Base-by-base conservation (phyloP, 1,284 basidiomycete species). In the Leccinum proliferum region DNA sequence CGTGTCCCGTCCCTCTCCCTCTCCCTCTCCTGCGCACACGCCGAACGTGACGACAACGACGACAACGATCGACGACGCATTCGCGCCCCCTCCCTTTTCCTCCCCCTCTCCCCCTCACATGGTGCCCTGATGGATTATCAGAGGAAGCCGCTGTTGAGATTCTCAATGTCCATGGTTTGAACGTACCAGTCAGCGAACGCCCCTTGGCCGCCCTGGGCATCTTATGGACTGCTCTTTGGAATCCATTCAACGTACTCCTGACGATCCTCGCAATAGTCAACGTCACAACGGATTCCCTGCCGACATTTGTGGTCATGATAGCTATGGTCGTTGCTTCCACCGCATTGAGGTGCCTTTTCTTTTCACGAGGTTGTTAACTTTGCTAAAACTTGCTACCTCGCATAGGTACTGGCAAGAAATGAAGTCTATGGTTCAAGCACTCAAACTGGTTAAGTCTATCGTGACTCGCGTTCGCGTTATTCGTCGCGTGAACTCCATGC, bases 291-390 rank as follows among this genome's bases (percentile, higher is more conserved):
- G 10, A 72, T 57, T 75, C 74, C 12, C 25, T 75, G 14, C 65
- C 71, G 11, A 73, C 71, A 7, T 73, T 76, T 18, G 65, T 67
- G 7, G 71, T 73, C 52, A 75, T 73, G 71, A 73, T 73, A 43
- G 60, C 64, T 32, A 73, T 73, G 71, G 71, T 73, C 2, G 61
- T 73, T n/a, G 72, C 73, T 43, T 75, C 71, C 9, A 75, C 71
- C 0, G 63, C 65, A 15, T 50, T 73, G 56, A 72, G 71, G 72
- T 73, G 58, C 37, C 5, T 46, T 57, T 14, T 37, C 25, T 18
- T 59, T 55, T 39, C 15, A 15, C 32, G 2, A 3, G 55, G 18
- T 5, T 34, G 5, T 56, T 3, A 1, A 15, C 35, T 55, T 3
- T 18, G 8, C 60, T 63, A 2, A 66, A 29, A 4, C 34, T 12